These are phyloP conservation scores for Triangularia setosa DNA, from an alignment of 2,329 filamentous ascomycete genomes.

Conservation along the genomic window DNA sequence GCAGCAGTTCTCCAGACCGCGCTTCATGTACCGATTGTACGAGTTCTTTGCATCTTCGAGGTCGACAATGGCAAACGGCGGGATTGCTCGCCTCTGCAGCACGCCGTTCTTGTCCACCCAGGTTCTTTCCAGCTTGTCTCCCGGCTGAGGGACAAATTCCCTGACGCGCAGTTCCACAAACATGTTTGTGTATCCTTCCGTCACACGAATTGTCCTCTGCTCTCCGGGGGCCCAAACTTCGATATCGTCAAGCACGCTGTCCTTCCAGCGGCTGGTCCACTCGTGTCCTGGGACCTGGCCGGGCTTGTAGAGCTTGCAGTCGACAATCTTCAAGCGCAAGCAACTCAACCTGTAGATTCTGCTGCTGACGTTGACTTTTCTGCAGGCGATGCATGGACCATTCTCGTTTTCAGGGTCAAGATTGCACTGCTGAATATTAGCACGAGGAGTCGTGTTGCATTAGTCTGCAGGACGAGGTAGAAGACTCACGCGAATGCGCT, in stretches of 20 bases:
- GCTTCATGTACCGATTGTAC: constrained; percentile 49
- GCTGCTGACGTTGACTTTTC: constrained; percentile 44
- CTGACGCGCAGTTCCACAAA: constrained; percentile 49
- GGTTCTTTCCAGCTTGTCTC: constrained; percentile 52
- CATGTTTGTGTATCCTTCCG: constrained; percentile 51
- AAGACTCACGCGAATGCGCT: constrained; percentile 54
- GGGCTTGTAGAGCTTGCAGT: constrained; percentile 55
- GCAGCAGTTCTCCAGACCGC: constrained; percentile 46
- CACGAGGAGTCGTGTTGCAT: neutral
- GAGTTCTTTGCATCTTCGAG: constrained; percentile 46
- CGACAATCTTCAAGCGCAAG: constrained; percentile 57
- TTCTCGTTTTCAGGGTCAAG: constrained; percentile 44
- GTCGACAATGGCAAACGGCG: constrained; percentile 54
- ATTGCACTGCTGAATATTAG: constrained; percentile 43
- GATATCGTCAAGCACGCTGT: constrained; percentile 53
- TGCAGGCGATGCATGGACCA: constrained; percentile 51
- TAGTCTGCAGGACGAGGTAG: neutral
- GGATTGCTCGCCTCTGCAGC: constrained; percentile 47
- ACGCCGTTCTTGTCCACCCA: constrained; percentile 47
- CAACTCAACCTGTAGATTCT: constrained; percentile 51
- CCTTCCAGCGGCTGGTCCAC: constrained; percentile 57
- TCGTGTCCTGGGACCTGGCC: constrained; percentile 55
- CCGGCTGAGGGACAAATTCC: constrained; percentile 50
- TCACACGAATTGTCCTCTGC: constrained; percentile 46
- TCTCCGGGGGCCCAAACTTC: constrained; percentile 52